phyloP scores from a whole-genome alignment of 345 rosid species.

The Acer yangbiense region DNA sequence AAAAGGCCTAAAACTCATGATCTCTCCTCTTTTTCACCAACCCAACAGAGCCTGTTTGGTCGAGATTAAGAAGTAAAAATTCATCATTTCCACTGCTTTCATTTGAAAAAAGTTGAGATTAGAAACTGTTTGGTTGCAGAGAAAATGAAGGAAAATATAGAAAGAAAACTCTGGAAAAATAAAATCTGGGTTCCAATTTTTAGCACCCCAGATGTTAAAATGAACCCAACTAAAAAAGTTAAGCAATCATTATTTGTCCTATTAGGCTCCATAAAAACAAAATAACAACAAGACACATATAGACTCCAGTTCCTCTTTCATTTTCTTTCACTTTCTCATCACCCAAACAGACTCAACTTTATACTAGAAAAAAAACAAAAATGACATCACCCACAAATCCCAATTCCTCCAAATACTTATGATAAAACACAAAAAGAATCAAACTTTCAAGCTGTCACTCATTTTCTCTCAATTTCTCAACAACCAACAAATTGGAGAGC shows the following conservation, averaged over 20 bases:
- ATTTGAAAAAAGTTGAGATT: background rate
- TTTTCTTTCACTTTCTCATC: conserved; percentile 10
- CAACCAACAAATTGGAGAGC: conserved; percentile 16
- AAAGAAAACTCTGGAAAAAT: background rate
- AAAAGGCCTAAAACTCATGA: conserved; percentile 12
- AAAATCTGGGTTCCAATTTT: background rate
- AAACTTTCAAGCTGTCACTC: background rate
- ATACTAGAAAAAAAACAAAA: conserved; percentile 16
- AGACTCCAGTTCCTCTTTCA: background rate
- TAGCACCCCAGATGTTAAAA: background rate
- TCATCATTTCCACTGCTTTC: background rate
- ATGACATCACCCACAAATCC: conserved; percentile 12
- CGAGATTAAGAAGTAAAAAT: background rate
- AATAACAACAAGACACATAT: background rate
- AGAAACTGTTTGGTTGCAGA: background rate
- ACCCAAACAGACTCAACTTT: background rate
- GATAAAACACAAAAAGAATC: background rate
- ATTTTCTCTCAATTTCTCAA: conserved; percentile 25
- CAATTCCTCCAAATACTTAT: conserved; percentile 3
- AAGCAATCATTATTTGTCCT: background rate
- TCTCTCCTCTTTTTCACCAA: conserved; percentile 13
- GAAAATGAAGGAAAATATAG: conserved; percentile 10
- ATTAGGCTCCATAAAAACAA: background rate
- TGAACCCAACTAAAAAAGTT: background rate
- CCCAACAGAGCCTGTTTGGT: background rate